Conservation (phyloP, 2,329 filamentous ascomycete species). For the Colletotrichum sp. region DNA sequence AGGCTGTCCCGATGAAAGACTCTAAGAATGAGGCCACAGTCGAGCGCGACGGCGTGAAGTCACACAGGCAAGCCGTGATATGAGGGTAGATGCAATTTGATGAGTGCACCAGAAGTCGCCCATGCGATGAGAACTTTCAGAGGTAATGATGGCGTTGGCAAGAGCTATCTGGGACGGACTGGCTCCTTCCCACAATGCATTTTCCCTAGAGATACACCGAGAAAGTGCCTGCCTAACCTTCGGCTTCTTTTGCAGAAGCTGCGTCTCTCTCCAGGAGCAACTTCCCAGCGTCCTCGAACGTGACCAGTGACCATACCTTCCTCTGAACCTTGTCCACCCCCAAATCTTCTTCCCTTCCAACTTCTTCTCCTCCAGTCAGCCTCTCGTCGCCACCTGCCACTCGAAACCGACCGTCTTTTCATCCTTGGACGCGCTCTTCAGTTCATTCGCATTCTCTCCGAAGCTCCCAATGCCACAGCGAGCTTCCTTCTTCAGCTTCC, state of each 20-base stretch:
- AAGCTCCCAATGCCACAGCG: background rate
- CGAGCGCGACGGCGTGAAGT: background rate
- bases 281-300: background rate
- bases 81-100: background rate
- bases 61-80: background rate
- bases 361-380: background rate
- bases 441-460: background rate
- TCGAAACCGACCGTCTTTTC: background rate
- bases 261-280: background rate
- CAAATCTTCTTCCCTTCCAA: accelerated
- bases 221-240: background rate
- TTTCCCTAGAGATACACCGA: background rate
- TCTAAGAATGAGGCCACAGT: background rate
- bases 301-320: accelerated
- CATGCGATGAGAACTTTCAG: background rate
- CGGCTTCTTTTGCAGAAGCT: background rate
- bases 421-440: background rate
- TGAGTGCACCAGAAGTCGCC: too few relatives aligned
- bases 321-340: background rate
- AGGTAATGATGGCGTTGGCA: background rate
- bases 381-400: background rate
- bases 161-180: background rate
- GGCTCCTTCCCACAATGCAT: background rate
- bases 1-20: background rate
- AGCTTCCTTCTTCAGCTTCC: background rate